A percentile compares a stretch with the other conserved stretches of the same genome.
Conservation (phyloP, 2,329 filamentous ascomycete species). For the Hymenoscyphus fraxineus region DNA sequence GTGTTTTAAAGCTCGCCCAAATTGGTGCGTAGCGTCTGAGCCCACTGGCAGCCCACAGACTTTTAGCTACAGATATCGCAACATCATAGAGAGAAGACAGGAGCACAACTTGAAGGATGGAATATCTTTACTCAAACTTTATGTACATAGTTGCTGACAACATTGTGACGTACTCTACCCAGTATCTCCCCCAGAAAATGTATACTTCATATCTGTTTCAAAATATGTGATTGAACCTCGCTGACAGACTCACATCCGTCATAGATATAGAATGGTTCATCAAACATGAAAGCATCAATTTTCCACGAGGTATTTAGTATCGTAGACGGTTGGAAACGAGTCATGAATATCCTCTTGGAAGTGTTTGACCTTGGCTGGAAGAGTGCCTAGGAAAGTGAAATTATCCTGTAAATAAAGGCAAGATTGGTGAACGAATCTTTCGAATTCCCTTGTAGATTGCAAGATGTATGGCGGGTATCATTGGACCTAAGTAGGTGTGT, state of each 20-base stretch:
- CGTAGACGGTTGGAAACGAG: slow-evolving; percentile 48
- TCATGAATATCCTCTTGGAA: slow-evolving; percentile 49
- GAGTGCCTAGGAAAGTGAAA: slow-evolving; percentile 55
- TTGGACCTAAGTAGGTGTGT: too few species aligned
- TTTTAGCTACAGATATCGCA: too few species aligned
- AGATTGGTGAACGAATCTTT: slow-evolving; percentile 57
- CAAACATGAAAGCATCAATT: not conserved
- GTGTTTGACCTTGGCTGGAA: slow-evolving; percentile 51
- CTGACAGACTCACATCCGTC: not conserved
- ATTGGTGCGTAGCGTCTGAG: too few species aligned
- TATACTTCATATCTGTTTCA: not conserved
- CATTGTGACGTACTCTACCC: too few species aligned
- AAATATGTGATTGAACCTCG: not conserved
- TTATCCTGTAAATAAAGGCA: slow-evolving; percentile 55
- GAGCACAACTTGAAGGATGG: too few species aligned
- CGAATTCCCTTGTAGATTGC: too few species aligned
- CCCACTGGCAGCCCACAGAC: too few species aligned
- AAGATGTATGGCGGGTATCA: too few species aligned
- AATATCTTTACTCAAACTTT: too few species aligned
- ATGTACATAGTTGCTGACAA: too few species aligned
- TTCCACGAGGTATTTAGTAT: slow-evolving; percentile 56
- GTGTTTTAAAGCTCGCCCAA: too few species aligned
- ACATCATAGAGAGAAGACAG: too few species aligned
- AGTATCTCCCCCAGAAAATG: not conserved
- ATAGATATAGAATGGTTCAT: not conserved